A percentile compares a stretch with the other conserved stretches of the same genome.
phyloP scores from a whole-genome alignment of 768 basidiomycete genomes.

The Phanerodontia chrysosporium region DNA sequence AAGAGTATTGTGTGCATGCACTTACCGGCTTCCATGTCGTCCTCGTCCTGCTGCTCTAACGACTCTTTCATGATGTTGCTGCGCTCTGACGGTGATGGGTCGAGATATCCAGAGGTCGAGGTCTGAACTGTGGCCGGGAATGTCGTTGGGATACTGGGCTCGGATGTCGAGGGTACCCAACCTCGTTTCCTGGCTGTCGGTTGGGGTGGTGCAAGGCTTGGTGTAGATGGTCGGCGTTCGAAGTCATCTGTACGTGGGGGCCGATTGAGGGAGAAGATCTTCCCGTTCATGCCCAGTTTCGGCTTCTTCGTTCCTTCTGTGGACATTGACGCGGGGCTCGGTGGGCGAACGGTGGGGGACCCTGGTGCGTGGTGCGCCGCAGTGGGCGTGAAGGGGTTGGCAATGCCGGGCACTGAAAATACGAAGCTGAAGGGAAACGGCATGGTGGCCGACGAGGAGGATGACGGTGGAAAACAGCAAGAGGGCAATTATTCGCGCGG shows the following conservation, averaged over 20 bases:
- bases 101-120: conserved; percentile 61
- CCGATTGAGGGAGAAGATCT: conserved; percentile 17
- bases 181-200: conserved; percentile 58
- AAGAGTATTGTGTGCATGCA: background rate
- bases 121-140: conserved; percentile 46
- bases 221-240: conserved; percentile 17
- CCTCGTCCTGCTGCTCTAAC: conserved; percentile 36
- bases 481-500: background rate
- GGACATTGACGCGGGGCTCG: background rate
- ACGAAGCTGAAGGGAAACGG: conserved; percentile 71
- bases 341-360: conserved; percentile 2
- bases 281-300: conserved; percentile 22
- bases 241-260: conserved; percentile 14
- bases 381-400: conserved; percentile 54
- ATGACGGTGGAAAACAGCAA: conserved; percentile 4
- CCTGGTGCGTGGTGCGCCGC: conserved; percentile 13
- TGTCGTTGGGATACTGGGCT: conserved; percentile 48
- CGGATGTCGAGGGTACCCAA: conserved; percentile 64
- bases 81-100: conserved; percentile 59
- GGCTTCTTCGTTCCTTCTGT: conserved; percentile 12
- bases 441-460: conserved; percentile 15
- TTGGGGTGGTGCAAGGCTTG: conserved; percentile 36
- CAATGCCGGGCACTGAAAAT: conserved; percentile 57
- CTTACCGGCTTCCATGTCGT: conserved; percentile 44
- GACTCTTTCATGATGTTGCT: conserved; percentile 31